Evolutionary conservation across 139 green algal species (phyloP).

Genomic region (Tetraselmis chui): DNA sequence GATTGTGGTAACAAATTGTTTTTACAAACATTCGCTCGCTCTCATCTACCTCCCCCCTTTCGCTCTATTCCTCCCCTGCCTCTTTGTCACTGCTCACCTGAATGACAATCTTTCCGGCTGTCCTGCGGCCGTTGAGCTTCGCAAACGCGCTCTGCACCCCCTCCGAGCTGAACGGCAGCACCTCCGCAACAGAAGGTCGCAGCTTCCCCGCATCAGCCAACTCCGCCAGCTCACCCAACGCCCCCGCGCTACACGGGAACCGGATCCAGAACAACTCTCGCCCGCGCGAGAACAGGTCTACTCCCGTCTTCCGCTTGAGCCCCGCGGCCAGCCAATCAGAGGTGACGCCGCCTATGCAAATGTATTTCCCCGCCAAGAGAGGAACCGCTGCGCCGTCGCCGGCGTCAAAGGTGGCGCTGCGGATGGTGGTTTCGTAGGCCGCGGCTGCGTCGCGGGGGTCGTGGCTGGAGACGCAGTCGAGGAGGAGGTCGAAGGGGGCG

Average conservation of each 20-base stretch:
- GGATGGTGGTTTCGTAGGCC: constrained; percentile 7
- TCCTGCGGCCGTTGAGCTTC: background rate
- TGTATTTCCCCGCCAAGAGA: background rate
- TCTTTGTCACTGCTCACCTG: background rate
- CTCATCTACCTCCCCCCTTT: too few relatives aligned
- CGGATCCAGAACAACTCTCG: background rate
- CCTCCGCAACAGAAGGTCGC: background rate
- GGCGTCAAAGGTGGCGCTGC: background rate
- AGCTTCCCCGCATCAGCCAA: background rate
- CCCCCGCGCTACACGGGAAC: background rate
- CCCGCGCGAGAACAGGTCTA: background rate
- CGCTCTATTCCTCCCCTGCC: too few relatives aligned
- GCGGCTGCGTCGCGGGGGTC: constrained; percentile 1
- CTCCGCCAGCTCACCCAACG: background rate
- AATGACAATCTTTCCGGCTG: background rate
- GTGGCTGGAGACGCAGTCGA: constrained; percentile 18
- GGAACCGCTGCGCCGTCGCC: background rate
- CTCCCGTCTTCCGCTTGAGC: background rate
- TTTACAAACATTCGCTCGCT: too few relatives aligned
- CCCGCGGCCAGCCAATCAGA: background rate
- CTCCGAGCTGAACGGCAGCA: background rate
- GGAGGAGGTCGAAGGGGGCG: constrained; percentile 10
- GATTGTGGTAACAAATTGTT: too few relatives aligned
- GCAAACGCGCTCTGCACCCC: background rate
- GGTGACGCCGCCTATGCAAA: background rate